A percentile compares a stretch with the other conserved stretches of the same genome.
phyloP scores from a whole-genome alignment of 371 early-diverging fungal species.

The Mucor saturninus region DNA sequence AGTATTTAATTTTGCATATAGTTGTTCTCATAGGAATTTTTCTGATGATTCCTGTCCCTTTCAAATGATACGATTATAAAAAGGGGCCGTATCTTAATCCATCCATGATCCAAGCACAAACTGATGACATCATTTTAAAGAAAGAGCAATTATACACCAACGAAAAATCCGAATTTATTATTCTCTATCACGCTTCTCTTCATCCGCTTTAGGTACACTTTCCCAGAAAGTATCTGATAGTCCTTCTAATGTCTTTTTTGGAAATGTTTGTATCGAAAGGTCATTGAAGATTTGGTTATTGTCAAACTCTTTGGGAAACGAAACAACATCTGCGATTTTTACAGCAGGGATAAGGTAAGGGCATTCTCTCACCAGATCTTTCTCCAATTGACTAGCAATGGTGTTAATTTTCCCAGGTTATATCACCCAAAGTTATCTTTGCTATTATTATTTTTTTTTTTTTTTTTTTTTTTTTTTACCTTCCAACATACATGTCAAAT shows the following conservation, averaged over 20 bases:
- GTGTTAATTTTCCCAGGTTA: background rate
- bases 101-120: too few relatives aligned
- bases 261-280: conserved; percentile 49
- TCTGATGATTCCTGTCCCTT: too few relatives aligned
- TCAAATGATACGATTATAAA: too few relatives aligned
- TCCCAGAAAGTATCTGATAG: conserved; percentile 19
- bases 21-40: too few relatives aligned
- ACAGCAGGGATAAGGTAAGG: conserved; percentile 61
- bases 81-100: too few relatives aligned
- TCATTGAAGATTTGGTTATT: conserved; percentile 64
- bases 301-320: conserved; percentile 61
- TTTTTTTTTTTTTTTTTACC: conserved; percentile 32
- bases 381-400: conserved; percentile 50
- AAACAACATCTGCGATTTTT: conserved; percentile 38
- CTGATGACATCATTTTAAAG: too few relatives aligned
- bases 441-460: background rate
- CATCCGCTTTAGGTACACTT: background rate
- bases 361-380: conserved; percentile 53
- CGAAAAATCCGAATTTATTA: background rate
- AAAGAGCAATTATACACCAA: too few relatives aligned
- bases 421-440: too few relatives aligned
- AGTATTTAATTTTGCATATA: too few relatives aligned
- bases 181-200: conserved; percentile 3
- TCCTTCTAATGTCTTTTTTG: conserved; percentile 10
- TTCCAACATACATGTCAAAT: conserved; percentile 66